Conservation (phyloP, 495 filamentous ascomycete genomes). For the Sordaria brevicollis region DNA sequence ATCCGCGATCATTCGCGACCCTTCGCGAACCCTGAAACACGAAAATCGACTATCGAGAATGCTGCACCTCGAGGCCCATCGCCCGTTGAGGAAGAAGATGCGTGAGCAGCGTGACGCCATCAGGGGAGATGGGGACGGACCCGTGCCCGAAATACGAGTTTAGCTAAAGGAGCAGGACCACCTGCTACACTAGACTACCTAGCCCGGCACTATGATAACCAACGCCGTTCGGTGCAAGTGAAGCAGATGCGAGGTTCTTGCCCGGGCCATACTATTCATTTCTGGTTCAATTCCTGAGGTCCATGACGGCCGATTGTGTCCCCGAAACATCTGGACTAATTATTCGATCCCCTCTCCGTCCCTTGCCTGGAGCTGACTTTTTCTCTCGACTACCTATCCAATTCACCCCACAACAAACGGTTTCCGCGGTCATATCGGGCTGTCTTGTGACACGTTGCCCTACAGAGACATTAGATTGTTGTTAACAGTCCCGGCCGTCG, state of each 20-base stretch:
- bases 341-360: background rate
- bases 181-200: too few relatives aligned
- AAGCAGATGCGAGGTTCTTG: background rate
- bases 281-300: background rate
- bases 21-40: background rate
- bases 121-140: background rate
- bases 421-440: background rate
- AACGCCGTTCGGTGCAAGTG: too few relatives aligned
- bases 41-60: background rate
- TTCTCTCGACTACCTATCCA: background rate
- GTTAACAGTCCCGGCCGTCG: background rate
- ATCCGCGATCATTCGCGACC: background rate
- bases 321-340: background rate
- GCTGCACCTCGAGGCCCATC: background rate
- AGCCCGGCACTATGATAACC: background rate
- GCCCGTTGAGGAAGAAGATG: background rate
- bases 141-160: background rate
- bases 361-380: background rate
- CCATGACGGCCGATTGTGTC: background rate
- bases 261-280: background rate
- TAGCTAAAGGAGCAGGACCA: background rate
- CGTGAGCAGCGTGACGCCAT: background rate
- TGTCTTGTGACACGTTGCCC: background rate
- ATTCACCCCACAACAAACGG: background rate
- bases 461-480: background rate